Base-by-base conservation (phyloP, 2,329 filamentous ascomycete species). In the Coleophoma crateriformis region DNA sequence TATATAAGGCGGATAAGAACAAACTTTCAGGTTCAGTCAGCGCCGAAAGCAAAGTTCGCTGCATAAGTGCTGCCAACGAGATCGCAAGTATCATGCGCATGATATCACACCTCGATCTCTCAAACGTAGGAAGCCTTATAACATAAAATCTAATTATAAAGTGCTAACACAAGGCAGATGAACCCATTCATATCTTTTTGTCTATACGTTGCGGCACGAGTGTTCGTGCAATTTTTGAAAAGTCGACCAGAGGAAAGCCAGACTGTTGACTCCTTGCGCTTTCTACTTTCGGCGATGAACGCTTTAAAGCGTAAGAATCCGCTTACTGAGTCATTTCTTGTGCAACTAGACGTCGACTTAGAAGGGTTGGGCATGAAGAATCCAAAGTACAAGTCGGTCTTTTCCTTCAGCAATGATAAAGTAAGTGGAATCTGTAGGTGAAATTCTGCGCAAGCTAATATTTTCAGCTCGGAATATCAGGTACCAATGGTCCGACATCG, bases 211-310 rank as follows among this genome's bases (percentile, higher is more conserved):
- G 87, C 92, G 11, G 89, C 92, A 19, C 82, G 94, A 46, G 92
- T 97, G 0, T 97, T 97, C 63, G 86, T 97, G 7, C 92, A 97
- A 65, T 96, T 95, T 62, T 76, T 97, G n/a, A 96, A 95, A 68
- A 94, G 88, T 50, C 79, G 87, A n/a, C 90, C 91, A 0, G 85
- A 92, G 32, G 92, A 97, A 67, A 82, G 77, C 62, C 88, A 82
- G 67, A 87, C 82, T 56, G 82, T 76, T 15, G 86, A 92, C 49
- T 91, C 90, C 0, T 72, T 97, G n/a, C 85, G 91, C 49, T 97
- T 99, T 64, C 77, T 97, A 14, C 77, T 97, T 2, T 84, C 86
- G 17, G 91, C 92, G 5, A 95, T 99, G 84, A 87, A 90, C 57
- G 90, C 88, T 4, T 70, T 97, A 57, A 95, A 95, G 68, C 81